These are phyloP conservation scores for Atkinsonella hypoxylon DNA, from an alignment of 2,329 filamentous ascomycete species.

Conservation along the genomic window DNA sequence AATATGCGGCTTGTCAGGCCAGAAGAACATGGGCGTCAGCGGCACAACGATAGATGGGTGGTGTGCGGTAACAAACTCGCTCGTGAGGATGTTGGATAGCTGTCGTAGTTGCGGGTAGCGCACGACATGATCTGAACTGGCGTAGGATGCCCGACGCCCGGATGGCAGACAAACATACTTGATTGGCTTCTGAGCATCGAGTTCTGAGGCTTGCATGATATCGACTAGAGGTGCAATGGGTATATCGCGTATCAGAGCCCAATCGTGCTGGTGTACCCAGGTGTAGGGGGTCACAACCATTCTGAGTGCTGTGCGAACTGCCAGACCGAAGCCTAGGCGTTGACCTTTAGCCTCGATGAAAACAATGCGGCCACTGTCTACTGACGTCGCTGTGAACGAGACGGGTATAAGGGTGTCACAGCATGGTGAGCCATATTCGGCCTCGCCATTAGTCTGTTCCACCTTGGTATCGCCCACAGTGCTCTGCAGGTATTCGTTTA, in stretches of 20 bases:
- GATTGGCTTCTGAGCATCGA: constrained; percentile 14
- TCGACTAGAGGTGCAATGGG: constrained; percentile 31
- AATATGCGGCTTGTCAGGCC: constrained; percentile 46
- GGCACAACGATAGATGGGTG: constrained; percentile 20
- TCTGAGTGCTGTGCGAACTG: constrained; percentile 38
- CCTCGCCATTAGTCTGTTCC: constrained; percentile 18
- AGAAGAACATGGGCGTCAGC: constrained; percentile 44
- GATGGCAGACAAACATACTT: constrained; percentile 43
- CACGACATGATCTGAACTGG: constrained; percentile 32
- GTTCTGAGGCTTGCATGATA: constrained; percentile 26
- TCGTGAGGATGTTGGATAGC: constrained; percentile 29
- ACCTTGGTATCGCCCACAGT: neutral
- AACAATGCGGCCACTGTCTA: constrained; percentile 24
- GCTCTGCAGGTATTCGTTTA: constrained; percentile 9
- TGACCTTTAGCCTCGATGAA: constrained; percentile 36
- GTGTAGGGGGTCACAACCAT: constrained; percentile 36
- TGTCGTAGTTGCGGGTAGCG: constrained; percentile 28
- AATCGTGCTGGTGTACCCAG: constrained; percentile 48
- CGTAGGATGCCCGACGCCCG: constrained; percentile 38
- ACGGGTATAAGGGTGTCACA: constrained; percentile 15
- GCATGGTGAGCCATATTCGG: constrained; percentile 36
- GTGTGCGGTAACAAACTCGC: constrained; percentile 20
- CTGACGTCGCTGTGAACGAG: constrained; percentile 8
- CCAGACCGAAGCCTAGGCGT: constrained; percentile 40
- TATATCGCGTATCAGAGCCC: constrained; percentile 33